Base-by-base conservation (phyloP, 1,284 basidiomycete species). In the Hemileia vastatrix region DNA sequence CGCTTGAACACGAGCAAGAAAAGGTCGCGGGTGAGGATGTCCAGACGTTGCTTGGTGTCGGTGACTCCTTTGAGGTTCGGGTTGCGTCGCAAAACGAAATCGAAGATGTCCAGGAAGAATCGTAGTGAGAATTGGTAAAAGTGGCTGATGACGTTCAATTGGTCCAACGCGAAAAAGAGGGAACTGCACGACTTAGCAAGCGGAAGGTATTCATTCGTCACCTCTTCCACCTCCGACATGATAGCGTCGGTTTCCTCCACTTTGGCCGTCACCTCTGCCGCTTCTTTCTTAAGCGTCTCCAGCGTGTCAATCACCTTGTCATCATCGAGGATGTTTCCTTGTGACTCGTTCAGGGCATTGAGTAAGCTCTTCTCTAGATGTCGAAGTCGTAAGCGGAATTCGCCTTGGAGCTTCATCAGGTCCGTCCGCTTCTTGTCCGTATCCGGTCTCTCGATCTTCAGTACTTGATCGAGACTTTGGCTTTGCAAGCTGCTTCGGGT, bases 51-150 rank as follows among this genome's bases (percentile, higher is more conserved):
- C 65, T 80, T 79, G 61, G 90, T 78, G 68, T 96, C 91, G 4
- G 83, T 81, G 64, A 94, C 80, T 65, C 83, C 83, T 73, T 83
- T 84, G 66, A 96, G 81, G 75, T 91, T 87, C 6, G 92, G 90
- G 75, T 97, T 96, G 70, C 88, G 86, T 66, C 87, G 86, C 6
- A 98, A 82, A 61, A 96, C 84, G 69, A 87, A 89, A 78, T 96
- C 90, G 77, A 98, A 97, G 70, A 98, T 94, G 75, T 95, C 92
- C 65, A 97, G 83, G 86, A 98, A 99, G 81, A 95, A 96, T 47
- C 83, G 86, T 56, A 98, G 82, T 1, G 94, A 97, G 81, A 98
- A 99, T 76, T 97, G 91, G 76, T 99, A 99, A 80, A 97, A 98
- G 78, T 96, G 93, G 72, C 94, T 91, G 78, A 97, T 84, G 58